Evolutionary conservation across 2,329 filamentous ascomycete species (phyloP).

Genomic region (Emericellopsis cladophorae): DNA sequence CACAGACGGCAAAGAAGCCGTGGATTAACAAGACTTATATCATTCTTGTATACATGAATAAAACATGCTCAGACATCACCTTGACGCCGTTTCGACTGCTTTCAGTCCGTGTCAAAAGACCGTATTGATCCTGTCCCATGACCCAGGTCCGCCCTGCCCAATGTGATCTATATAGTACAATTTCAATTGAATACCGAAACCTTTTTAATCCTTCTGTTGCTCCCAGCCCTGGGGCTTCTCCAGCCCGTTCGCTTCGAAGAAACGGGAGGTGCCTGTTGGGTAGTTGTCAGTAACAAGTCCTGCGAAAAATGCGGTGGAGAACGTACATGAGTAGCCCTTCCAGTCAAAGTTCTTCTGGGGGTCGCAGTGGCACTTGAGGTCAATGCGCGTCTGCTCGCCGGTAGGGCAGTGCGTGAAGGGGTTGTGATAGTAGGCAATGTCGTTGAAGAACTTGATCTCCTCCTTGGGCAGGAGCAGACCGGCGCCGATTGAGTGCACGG

Average conservation of each 20-base stretch:
- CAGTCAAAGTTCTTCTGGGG: conserved; percentile 98
- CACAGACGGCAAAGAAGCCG: too few species aligned
- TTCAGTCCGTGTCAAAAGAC: too few species aligned
- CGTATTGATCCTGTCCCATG: too few species aligned
- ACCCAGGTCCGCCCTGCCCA: too few species aligned
- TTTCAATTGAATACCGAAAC: neutral
- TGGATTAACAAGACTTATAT: too few species aligned
- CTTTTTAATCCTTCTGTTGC: conserved; percentile 42
- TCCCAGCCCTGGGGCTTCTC: conserved; percentile 80
- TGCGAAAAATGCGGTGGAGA: neutral
- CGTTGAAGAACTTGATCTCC: conserved; percentile 96
- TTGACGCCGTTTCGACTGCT: too few species aligned
- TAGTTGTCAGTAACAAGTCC: conserved; percentile 5
- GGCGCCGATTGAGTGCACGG: conserved; percentile 95
- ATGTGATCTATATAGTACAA: neutral
- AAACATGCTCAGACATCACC: neutral
- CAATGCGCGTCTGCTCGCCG: conserved; percentile 68
- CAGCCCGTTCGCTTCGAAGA: conserved; percentile 70
- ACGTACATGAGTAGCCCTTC: conserved; percentile 94
- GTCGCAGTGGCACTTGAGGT: conserved; percentile 89
- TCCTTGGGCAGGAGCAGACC: conserved; percentile 79
- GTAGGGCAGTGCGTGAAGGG: conserved; percentile 97
- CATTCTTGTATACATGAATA: neutral
- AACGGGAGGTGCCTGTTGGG: conserved; percentile 52
- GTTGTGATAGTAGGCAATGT: conserved; percentile 96